Evolutionary conservation across 768 basidiomycete genomes (phyloP).

Genomic region (Phanerochaete sordida): DNA sequence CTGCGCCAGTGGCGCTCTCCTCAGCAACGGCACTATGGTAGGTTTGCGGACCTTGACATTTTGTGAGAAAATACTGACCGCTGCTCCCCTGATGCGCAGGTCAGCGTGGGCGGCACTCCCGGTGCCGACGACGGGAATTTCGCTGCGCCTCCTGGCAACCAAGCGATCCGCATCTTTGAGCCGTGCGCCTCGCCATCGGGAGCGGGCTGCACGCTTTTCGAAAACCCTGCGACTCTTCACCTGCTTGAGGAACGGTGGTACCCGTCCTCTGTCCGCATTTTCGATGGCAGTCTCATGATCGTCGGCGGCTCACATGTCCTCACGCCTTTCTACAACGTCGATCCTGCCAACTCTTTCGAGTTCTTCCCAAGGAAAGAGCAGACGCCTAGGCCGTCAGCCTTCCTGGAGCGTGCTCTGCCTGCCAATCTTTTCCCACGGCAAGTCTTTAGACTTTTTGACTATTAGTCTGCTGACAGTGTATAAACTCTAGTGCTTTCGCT

Average conservation of each 20-base stretch:
- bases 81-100: conserved; percentile 5
- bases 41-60: not conserved
- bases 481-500: conserved; percentile 10
- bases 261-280: conserved; percentile 26
- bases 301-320: conserved; percentile 27
- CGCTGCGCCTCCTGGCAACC: conserved; percentile 10
- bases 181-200: conserved; percentile 25
- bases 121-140: conserved; percentile 9
- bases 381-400: conserved; percentile 25
- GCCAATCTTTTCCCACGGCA: conserved; percentile 22
- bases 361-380: conserved; percentile 31
- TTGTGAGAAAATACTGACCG: not conserved
- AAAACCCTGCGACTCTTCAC: conserved; percentile 22
- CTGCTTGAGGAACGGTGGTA: conserved; percentile 28
- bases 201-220: conserved; percentile 26
- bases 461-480: not conserved
- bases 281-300: conserved; percentile 28
- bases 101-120: conserved; percentile 20
- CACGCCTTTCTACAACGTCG: conserved; percentile 26
- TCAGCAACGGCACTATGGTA: conserved; percentile 33
- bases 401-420: conserved; percentile 25
- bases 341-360: conserved; percentile 28
- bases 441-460: not conserved
- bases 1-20: conserved; percentile 29
- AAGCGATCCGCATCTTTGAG: conserved; percentile 27